Evolutionary conservation across 140 eudicot genomes (phyloP), one percentile per base, ranked within the genome.

Genomic region (Cichorium intybus): DNA sequence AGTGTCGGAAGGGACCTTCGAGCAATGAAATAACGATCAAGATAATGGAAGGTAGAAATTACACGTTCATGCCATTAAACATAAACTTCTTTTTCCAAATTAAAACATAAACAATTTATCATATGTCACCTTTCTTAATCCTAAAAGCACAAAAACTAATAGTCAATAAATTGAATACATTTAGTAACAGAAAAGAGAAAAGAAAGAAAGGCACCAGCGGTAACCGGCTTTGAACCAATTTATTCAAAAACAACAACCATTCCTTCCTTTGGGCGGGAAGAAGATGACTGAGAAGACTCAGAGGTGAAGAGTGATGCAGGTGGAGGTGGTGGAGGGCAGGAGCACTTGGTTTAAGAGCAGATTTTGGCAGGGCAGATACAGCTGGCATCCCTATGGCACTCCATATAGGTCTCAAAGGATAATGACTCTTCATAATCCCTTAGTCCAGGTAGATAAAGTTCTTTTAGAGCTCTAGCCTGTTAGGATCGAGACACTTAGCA

Each of bases 331-430:
- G 97, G 96, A 39, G 96, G 37, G 91, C 88, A 80, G 97, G 96
- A 23, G 82, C 82, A 66, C 77, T 75, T 24, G 87, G 67, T 59
- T 72, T 62, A 50, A 95, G 48, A 17, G 89, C 82, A 75, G 83
- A 79, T 68, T 79, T 29, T 24, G 91, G 82, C 8, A 92, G 81
- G 43, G 92, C 74, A 17, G 79, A 74, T n/a, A 62, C 71, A 68
- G 87, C 34, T 60, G 81, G n/a, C n/a, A n/a, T 72, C 56, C 89
- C 96, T 54, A 92, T 79, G 39, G 89, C 80, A 72, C 89, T 86
- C 98, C 98, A 92, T 34, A 88, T 93, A 10, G 98, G 98, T 7
- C 98, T 96, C 71, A 85, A 64, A 12, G 98, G 96, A 56, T 87
- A 79, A 73, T 79, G 85, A 60, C 82, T 58, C 82, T 92, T 92